Percentiles rank a stretch among this genome's conserved stretches.
phyloP scores from a whole-genome alignment of 306 rosid species.

The Vigna reflexopilosa region DNA sequence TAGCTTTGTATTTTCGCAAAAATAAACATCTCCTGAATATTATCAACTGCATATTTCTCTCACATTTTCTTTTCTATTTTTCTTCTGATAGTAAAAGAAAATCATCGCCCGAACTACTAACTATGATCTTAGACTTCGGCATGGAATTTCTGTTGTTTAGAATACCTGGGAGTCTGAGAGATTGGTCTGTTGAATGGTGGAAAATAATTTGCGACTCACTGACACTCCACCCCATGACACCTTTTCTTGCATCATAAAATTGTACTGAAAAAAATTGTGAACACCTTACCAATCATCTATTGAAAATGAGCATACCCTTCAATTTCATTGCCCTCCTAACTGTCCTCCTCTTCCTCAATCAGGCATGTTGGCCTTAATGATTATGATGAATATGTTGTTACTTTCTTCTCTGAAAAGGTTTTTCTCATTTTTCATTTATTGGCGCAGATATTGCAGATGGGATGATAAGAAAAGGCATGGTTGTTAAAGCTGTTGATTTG shows the following conservation, averaged over 20 bases:
- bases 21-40: background rate
- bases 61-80: background rate
- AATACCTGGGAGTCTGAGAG: background rate
- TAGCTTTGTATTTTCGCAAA: background rate
- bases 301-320: background rate
- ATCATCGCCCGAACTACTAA: background rate
- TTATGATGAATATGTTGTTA: conserved; percentile 28
- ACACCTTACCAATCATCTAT: conserved; percentile 7
- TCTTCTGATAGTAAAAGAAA: background rate
- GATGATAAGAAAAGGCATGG: conserved; percentile 51
- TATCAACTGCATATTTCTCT: background rate
- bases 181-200: conserved; percentile 6
- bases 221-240: background rate
- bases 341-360: background rate
- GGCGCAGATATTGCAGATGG: conserved; percentile 57
- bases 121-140: conserved; percentile 11
- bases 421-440: conserved; percentile 14
- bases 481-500: conserved; percentile 62
- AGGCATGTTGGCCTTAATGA: background rate
- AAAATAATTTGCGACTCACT: background rate
- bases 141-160: conserved; percentile 24
- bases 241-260: background rate
- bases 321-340: background rate
- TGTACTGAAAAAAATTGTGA: background rate
- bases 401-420: conserved; percentile 31